These are phyloP conservation scores for Tylopilus vinaceipallidus DNA, from an alignment of 768 basidiomycete genomes.

Conservation along the genomic window DNA sequence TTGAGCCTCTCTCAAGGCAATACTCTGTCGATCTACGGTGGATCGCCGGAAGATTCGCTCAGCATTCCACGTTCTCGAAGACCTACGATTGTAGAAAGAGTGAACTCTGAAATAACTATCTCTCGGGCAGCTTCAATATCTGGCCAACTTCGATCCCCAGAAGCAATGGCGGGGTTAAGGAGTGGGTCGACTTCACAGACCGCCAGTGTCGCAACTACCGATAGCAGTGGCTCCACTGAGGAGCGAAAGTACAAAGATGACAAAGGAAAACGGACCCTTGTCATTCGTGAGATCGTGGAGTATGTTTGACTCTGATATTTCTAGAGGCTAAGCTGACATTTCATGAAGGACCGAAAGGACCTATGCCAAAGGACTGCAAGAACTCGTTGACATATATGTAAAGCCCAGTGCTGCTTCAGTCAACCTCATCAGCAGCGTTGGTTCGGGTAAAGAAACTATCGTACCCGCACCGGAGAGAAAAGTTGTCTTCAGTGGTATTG, in stretches of 20 bases:
- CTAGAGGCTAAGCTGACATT: slow-evolving; percentile 7
- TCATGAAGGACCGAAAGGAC: slow-evolving; percentile 83
- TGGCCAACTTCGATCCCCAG: slow-evolving; percentile 61
- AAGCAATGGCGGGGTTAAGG: slow-evolving; percentile 59
- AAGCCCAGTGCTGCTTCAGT: slow-evolving; percentile 74
- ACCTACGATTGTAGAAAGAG: slow-evolving; percentile 60
- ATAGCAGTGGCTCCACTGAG: slow-evolving; percentile 70
- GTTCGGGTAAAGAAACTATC: slow-evolving; percentile 77
- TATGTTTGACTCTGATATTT: slow-evolving; percentile 39
- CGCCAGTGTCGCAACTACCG: slow-evolving; percentile 68
- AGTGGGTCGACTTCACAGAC: slow-evolving; percentile 63
- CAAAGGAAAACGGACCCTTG: slow-evolving; percentile 74
- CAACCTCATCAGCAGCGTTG: slow-evolving; percentile 66
- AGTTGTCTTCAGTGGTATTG: slow-evolving; percentile 88
- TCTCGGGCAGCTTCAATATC: slow-evolving; percentile 48
- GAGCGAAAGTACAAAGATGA: slow-evolving; percentile 94
- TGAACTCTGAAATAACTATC: slow-evolving; percentile 47
- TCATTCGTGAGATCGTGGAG: slow-evolving; percentile 91
- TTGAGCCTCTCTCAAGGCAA: slow-evolving; percentile 65
- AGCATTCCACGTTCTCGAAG: slow-evolving; percentile 51
- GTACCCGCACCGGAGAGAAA: slow-evolving; percentile 85
- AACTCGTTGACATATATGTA: slow-evolving; percentile 94
- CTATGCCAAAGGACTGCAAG: slow-evolving; percentile 91
- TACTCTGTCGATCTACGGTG: slow-evolving; percentile 57
- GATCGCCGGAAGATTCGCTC: slow-evolving; percentile 43